Conservation (phyloP, 2,329 filamentous ascomycete species). For the Xylariaceae sp. region DNA sequence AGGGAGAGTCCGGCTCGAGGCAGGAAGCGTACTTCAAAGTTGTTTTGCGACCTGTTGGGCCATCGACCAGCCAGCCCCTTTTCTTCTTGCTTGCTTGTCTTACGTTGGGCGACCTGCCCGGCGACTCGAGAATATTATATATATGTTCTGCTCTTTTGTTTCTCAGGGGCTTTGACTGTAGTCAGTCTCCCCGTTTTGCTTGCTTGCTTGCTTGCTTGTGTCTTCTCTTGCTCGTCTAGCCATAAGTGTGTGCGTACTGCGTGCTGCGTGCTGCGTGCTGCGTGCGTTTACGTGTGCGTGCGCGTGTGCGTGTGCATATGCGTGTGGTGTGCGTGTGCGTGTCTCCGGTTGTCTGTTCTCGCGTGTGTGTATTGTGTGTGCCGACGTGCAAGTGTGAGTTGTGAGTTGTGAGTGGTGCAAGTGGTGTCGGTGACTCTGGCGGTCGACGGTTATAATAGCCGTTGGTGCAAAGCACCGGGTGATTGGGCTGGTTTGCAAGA, state of each 20-base stretch:
- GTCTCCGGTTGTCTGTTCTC: background rate
- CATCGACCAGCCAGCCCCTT: conserved; percentile 10
- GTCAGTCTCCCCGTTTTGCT: background rate
- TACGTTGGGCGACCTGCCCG: conserved; percentile 13
- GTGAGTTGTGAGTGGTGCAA: background rate
- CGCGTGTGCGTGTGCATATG: too few relatives aligned
- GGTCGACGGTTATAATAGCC: background rate
- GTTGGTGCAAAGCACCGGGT: background rate
- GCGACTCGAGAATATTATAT: background rate
- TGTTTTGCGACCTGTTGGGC: conserved; percentile 5
- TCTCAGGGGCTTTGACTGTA: background rate
- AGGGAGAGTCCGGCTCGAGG: conserved; percentile 14
- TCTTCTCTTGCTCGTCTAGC: background rate
- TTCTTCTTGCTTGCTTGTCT: conserved; percentile 9
- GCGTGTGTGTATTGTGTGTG: background rate
- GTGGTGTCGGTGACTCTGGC: background rate
- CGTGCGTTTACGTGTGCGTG: background rate
- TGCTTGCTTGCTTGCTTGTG: background rate
- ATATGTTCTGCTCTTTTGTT: background rate
- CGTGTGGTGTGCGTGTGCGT: background rate
- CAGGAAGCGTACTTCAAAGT: conserved; percentile 3
- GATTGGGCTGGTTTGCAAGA: conserved; percentile 3
- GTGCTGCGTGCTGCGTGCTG: background rate
- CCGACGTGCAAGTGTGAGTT: background rate
- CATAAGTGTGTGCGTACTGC: too few relatives aligned